phyloP scores from a whole-genome alignment of 768 basidiomycete species.

The Pleurotus djamor region DNA sequence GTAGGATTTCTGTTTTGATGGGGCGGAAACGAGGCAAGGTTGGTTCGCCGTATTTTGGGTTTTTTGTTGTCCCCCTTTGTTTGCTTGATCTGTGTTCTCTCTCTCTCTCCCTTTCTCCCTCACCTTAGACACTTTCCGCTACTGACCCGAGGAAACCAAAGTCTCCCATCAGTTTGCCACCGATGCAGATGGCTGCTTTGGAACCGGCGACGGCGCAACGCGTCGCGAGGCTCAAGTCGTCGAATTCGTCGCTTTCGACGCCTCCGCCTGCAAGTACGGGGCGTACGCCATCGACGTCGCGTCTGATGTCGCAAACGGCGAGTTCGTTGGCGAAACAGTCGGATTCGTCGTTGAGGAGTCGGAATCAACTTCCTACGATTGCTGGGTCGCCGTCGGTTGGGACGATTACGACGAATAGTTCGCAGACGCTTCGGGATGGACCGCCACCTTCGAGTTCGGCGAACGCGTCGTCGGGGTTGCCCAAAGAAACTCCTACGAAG shows the following conservation, averaged over 20 bases:
- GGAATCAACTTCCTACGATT: slow-evolving; percentile 83
- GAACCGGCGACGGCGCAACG: slow-evolving; percentile 81
- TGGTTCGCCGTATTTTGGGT: slow-evolving; percentile 7
- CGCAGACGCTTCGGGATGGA: slow-evolving; percentile 47
- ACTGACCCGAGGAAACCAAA: slow-evolving; percentile 75
- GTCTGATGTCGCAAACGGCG: slow-evolving; percentile 77
- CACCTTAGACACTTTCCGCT: slow-evolving; percentile 74
- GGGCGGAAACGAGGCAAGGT: slow-evolving; percentile 93
- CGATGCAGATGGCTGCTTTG: slow-evolving; percentile 87
- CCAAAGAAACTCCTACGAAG: slow-evolving; percentile 89
- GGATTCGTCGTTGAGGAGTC: slow-evolving; percentile 73
- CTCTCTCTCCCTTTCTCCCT: background rate
- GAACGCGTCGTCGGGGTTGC: slow-evolving; percentile 48
- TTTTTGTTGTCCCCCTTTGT: too few species aligned
- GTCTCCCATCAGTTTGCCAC: slow-evolving; percentile 73
- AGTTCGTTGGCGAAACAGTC: slow-evolving; percentile 89
- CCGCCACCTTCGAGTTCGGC: slow-evolving; percentile 52
- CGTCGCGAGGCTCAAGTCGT: slow-evolving; percentile 75
- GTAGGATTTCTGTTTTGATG: slow-evolving; percentile 85
- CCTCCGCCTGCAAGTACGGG: slow-evolving; percentile 33
- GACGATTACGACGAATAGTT: slow-evolving; percentile 45
- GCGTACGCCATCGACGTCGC: slow-evolving; percentile 49
- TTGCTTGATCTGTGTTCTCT: too few species aligned
- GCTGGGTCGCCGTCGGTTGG: slow-evolving; percentile 92
- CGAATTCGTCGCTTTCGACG: slow-evolving; percentile 43